phyloP scores from a whole-genome alignment of 2,329 filamentous ascomycete genomes.

The Xylogone sp. region DNA sequence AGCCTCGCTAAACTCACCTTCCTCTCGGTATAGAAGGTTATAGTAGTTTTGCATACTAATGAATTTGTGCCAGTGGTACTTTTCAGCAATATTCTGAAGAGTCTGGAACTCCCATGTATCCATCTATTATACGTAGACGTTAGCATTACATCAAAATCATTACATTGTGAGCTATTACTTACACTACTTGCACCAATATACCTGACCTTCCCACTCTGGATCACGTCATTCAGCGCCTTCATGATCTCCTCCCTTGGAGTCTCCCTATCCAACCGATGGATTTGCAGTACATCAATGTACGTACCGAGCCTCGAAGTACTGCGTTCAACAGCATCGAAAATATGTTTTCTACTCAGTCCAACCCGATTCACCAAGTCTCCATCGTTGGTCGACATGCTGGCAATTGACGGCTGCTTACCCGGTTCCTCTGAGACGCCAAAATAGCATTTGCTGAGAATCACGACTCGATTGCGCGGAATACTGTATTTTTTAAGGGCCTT shows the following conservation, averaged over 20 bases:
- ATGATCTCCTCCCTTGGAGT: constrained; percentile 48
- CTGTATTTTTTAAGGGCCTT: constrained; percentile 61
- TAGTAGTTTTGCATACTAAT: constrained; percentile 58
- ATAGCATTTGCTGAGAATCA: constrained; percentile 64
- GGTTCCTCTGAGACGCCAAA: constrained; percentile 40
- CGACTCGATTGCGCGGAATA: constrained; percentile 61
- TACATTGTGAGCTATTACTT: constrained; percentile 16
- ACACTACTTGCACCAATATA: constrained; percentile 28
- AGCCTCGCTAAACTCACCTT: too few relatives aligned
- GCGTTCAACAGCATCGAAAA: constrained; percentile 61
- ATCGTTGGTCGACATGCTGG: constrained; percentile 31
- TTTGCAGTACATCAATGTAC: constrained; percentile 48
- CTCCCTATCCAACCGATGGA: constrained; percentile 54
- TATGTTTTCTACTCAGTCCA: too few relatives aligned
- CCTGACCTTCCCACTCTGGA: constrained; percentile 36
- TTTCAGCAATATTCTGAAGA: constrained; percentile 53
- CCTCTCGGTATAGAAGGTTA: too few relatives aligned
- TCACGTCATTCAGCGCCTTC: constrained; percentile 43
- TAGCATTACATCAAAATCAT: constrained; percentile 29
- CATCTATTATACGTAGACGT: constrained; percentile 45
- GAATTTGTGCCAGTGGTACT: constrained; percentile 57
- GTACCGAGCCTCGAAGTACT: constrained; percentile 51
- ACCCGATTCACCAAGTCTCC: constrained; percentile 42
- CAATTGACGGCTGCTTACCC: constrained; percentile 31
- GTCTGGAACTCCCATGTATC: constrained; percentile 48